Conservation (phyloP, 169 alveolate species). For the Plasmodium reichenowi region DNA sequence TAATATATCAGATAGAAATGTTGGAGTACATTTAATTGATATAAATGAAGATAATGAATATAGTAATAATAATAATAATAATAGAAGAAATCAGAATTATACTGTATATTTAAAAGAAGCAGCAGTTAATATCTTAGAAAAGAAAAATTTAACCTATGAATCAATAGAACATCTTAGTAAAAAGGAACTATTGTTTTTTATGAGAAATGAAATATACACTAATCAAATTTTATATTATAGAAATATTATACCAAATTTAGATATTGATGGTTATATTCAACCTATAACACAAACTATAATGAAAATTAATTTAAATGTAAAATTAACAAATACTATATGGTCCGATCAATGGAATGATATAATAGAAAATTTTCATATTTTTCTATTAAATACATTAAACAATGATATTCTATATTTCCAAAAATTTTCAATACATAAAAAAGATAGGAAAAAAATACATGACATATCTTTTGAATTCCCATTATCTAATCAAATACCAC, state of each 20-base stretch:
- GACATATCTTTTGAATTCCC: constrained; percentile 76
- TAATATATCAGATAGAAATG: constrained; percentile 7
- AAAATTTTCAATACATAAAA: constrained; percentile 81
- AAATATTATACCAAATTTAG: constrained; percentile 51
- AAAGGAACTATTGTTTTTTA: constrained; percentile 55
- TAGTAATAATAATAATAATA: background rate
- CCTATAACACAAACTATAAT: constrained; percentile 70
- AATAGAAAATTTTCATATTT: constrained; percentile 82
- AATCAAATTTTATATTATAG: constrained; percentile 62
- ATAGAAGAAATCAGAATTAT: constrained; percentile 45
- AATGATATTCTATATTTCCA: constrained; percentile 91
- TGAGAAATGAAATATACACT: constrained; percentile 68
- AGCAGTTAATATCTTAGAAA: constrained; percentile 58
- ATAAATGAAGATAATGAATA: constrained; percentile 7
- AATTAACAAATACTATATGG: constrained; percentile 54
- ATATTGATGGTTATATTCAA: constrained; percentile 63
- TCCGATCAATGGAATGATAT: constrained; percentile 65
- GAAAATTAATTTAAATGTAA: constrained; percentile 64
- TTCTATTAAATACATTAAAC: constrained; percentile 92
- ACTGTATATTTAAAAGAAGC: constrained; percentile 63
- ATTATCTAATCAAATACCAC: constrained; percentile 76
- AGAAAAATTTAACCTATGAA: constrained; percentile 50
- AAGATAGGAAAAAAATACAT: constrained; percentile 79
- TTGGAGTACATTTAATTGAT: constrained; percentile 10
- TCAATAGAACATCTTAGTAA: constrained; percentile 34